Percentiles rank a stretch among this genome's conserved stretches.
phyloP scores from a whole-genome alignment of 2,329 filamentous ascomycete species.

The Talaromyces islandicus region DNA sequence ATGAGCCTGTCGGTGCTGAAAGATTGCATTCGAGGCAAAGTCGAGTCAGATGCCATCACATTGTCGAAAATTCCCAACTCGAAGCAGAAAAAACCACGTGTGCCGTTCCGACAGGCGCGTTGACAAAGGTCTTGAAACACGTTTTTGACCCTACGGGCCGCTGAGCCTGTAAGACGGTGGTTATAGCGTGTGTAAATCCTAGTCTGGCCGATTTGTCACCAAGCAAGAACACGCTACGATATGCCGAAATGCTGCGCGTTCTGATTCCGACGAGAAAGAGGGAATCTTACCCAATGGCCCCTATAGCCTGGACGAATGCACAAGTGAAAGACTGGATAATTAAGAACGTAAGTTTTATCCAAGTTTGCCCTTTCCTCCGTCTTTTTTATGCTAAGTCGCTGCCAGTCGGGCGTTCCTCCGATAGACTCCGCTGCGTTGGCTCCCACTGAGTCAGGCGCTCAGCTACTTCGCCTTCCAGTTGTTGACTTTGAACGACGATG shows the following conservation, averaged over 20 bases:
- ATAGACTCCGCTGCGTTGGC: background rate
- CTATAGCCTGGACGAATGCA: background rate
- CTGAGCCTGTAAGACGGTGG: conserved; percentile 39
- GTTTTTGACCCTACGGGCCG: conserved; percentile 41
- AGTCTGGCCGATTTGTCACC: conserved; percentile 39
- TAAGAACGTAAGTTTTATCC: background rate
- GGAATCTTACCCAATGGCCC: background rate
- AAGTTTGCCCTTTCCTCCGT: background rate
- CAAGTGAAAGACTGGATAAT: background rate
- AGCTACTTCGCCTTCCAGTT: background rate
- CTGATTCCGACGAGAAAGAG: background rate
- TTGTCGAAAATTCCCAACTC: conserved; percentile 1
- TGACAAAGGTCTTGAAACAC: conserved; percentile 47
- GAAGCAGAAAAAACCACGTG: conserved; percentile 28
- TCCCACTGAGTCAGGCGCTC: background rate
- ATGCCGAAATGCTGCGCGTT: conserved; percentile 41
- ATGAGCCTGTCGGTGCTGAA: conserved; percentile 46
- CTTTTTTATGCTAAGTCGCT: background rate
- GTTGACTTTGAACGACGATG: background rate
- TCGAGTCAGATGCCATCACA: conserved; percentile 24
- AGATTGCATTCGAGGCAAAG: conserved; percentile 47
- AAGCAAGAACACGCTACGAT: conserved; percentile 46
- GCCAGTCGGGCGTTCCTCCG: background rate
- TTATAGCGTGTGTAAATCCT: conserved; percentile 46
- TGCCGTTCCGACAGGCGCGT: conserved; percentile 44